Conservation (phyloP, 2,329 filamentous ascomycete genomes). For the Ceratocystis diversiconidia region DNA sequence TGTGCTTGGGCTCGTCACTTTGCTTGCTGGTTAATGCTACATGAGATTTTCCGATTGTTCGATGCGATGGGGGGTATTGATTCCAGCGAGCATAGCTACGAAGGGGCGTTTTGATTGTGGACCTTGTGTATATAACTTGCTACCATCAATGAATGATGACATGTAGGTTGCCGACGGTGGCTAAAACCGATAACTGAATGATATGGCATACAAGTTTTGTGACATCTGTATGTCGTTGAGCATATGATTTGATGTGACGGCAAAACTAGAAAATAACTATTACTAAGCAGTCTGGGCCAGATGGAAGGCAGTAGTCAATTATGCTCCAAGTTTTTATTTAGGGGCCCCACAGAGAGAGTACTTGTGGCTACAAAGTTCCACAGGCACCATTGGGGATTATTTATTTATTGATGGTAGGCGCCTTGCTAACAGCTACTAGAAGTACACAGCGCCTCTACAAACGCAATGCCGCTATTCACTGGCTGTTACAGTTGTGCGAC, state of each 20-base stretch:
- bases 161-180: slow-evolving; percentile 17
- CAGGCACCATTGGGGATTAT: too few relatives aligned
- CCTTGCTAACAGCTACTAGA: too few relatives aligned
- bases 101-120: background rate
- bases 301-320: too few relatives aligned
- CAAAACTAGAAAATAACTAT: background rate
- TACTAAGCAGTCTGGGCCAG: too few relatives aligned
- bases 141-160: slow-evolving; percentile 6
- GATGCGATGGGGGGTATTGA: background rate
- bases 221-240: background rate
- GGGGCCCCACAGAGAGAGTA: too few relatives aligned
- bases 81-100: background rate
- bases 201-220: background rate
- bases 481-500: too few relatives aligned
- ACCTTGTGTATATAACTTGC: slow-evolving; percentile 15
- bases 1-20: background rate
- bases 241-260: too few relatives aligned
- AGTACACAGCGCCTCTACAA: too few relatives aligned
- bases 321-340: too few relatives aligned
- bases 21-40: background rate
- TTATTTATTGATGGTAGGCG: too few relatives aligned
- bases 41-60: background rate
- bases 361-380: too few relatives aligned
- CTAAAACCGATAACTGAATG: slow-evolving; percentile 16
- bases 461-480: too few relatives aligned